Percentiles rank a stretch among this genome's conserved stretches.
Conservation (phyloP, 768 basidiomycete species). For the Aureoboletus auriporus region DNA sequence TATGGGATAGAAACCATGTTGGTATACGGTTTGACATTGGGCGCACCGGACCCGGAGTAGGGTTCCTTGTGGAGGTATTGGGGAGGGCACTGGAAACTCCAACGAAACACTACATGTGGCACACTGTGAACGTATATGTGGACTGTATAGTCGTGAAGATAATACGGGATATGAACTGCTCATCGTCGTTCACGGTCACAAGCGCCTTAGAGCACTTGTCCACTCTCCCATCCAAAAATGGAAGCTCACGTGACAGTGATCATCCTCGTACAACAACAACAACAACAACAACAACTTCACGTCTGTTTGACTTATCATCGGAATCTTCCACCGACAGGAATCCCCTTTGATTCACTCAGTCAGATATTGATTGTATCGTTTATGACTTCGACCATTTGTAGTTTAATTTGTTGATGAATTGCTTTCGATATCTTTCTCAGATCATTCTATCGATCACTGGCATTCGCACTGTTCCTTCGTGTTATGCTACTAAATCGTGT, state of each 20-base stretch:
- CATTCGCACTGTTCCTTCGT: no score
- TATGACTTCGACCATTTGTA: no score
- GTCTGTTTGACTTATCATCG: no score
- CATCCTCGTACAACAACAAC: no score
- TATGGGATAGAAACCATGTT: conserved; percentile 64
- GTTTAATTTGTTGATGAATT: no score
- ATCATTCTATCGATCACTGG: no score
- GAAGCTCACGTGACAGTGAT: conserved; percentile 14
- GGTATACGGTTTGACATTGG: conserved; percentile 54
- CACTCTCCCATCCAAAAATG: conserved; percentile 3
- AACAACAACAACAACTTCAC: no score
- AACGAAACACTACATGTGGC: conserved; percentile 49
- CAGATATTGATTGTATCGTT: no score
- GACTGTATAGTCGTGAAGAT: conserved; percentile 61
- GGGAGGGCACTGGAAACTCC: conserved; percentile 66
- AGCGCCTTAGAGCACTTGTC: not conserved
- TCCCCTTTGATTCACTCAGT: no score
- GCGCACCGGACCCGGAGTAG: conserved; percentile 69
- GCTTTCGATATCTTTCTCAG: no score
- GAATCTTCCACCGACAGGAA: no score
- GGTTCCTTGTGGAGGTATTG: conserved; percentile 51
- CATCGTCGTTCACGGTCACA: conserved; percentile 36
- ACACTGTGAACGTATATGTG: conserved; percentile 66
- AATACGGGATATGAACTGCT: conserved; percentile 45
- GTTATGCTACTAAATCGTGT: no score